Percentiles rank a stretch among this genome's conserved stretches.
These are phyloP conservation scores for Phoma sp. DNA, from an alignment of 2,329 filamentous ascomycete genomes.

Conservation along the genomic window DNA sequence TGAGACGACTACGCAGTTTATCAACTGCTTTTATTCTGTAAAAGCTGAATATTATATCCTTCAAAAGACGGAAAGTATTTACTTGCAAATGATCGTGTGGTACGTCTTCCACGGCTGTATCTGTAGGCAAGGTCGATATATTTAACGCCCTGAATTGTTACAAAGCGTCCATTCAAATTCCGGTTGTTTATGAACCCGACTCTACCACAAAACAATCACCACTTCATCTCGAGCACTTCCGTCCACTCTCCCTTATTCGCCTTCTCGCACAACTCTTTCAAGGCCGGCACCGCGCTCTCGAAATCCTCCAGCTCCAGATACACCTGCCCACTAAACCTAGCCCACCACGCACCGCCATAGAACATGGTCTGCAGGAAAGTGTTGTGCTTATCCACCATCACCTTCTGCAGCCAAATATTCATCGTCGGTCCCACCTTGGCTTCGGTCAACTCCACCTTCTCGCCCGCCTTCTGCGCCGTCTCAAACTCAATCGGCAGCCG, in stretches of 20 bases:
- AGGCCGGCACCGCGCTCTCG: conserved; percentile 66
- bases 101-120: too few species aligned
- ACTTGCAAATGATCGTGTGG: too few species aligned
- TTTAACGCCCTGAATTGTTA: too few species aligned
- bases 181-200: too few species aligned
- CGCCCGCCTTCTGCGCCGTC: conserved; percentile 32
- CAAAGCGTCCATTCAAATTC: too few species aligned
- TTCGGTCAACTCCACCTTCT: conserved; percentile 23
- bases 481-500: conserved; percentile 67
- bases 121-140: too few species aligned
- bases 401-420: conserved; percentile 49
- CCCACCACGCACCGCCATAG: conserved; percentile 70
- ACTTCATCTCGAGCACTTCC: not conserved
- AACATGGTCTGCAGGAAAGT: conserved; percentile 73
- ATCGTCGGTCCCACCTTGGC: conserved; percentile 36
- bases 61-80: too few species aligned
- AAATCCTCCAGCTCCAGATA: conserved; percentile 85
- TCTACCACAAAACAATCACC: not conserved
- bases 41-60: too few species aligned
- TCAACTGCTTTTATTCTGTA: too few species aligned
- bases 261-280: conserved; percentile 64
- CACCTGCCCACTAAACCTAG: conserved; percentile 77
- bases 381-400: conserved; percentile 63
- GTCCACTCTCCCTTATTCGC: conserved; percentile 54
- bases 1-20: too few species aligned